Evolutionary conservation across 495 filamentous ascomycete species (phyloP).

Genomic region (Neurospora sp.): DNA sequence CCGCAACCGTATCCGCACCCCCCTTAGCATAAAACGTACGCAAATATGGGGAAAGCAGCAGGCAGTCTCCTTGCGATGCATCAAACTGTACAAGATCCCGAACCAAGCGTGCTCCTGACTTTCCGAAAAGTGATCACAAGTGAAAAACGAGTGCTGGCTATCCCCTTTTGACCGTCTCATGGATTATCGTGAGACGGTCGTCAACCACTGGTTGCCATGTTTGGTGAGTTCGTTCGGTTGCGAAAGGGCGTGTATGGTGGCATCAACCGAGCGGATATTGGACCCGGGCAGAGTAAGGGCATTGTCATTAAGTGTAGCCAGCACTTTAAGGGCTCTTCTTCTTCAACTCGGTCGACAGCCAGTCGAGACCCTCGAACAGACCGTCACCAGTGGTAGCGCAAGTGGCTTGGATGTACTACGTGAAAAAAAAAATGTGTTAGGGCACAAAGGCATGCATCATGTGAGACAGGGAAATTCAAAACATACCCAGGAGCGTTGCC

Average conservation of each 20-base stretch:
- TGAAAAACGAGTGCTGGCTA: conserved; percentile 23
- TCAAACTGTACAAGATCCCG: conserved; percentile 41
- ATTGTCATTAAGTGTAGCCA: conserved; percentile 8
- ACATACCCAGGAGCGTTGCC: conserved; percentile 96
- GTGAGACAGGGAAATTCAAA: neutral
- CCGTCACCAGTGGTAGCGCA: conserved; percentile 98
- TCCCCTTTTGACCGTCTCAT: conserved; percentile 13
- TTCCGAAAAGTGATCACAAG: conserved; percentile 33
- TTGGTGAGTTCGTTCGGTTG: conserved; percentile 39
- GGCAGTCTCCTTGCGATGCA: conserved; percentile 29
- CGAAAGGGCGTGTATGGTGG: conserved; percentile 31
- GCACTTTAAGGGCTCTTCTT: conserved; percentile 65
- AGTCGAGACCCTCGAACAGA: conserved; percentile 99
- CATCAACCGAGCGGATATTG: conserved; percentile 36
- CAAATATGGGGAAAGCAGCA: conserved; percentile 14
- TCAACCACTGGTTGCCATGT: conserved; percentile 28
- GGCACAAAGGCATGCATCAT: neutral
- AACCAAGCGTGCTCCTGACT: conserved; percentile 38
- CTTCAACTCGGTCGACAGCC: conserved; percentile 95
- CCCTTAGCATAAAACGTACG: neutral
- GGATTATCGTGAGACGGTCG: conserved; percentile 27
- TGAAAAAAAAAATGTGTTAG: conserved; percentile 10
- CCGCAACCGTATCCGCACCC: neutral
- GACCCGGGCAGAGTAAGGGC: conserved; percentile 21
- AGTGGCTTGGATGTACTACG: conserved; percentile 97